Evolutionary conservation across 352 stramenopile genomes (phyloP).

Genomic region (Globisporangium rhizosaccharum): DNA sequence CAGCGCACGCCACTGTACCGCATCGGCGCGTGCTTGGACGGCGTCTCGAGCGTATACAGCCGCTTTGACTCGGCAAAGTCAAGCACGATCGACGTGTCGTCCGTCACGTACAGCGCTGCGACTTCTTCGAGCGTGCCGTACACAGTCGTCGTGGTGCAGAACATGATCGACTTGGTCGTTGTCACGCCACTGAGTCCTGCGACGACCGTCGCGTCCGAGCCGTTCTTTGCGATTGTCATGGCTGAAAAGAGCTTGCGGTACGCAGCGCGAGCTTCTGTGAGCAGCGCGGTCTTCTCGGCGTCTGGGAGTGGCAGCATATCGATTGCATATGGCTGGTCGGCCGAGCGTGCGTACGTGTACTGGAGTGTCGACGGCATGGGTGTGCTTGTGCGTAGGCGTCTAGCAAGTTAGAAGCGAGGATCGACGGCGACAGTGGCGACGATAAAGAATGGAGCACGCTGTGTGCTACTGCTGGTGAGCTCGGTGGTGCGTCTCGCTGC

Average conservation of each 20-base stretch:
- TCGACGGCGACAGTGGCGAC: background rate
- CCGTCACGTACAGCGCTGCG: constrained; percentile 44
- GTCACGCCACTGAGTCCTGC: constrained; percentile 21
- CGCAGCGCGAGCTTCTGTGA: constrained; percentile 19
- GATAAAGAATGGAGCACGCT: background rate
- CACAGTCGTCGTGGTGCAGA: constrained; percentile 50
- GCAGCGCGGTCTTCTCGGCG: constrained; percentile 26
- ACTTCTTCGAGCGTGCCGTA: constrained; percentile 61
- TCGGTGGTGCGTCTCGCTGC: too few relatives aligned
- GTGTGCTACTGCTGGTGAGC: too few relatives aligned
- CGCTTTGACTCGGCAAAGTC: constrained; percentile 41
- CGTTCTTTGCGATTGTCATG: constrained; percentile 25
- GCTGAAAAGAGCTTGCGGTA: constrained; percentile 38
- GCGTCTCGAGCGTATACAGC: constrained; percentile 50
- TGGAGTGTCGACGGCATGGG: constrained; percentile 10
- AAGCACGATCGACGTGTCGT: constrained; percentile 37
- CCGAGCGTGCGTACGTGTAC: constrained; percentile 40
- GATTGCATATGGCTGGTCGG: constrained; percentile 43
- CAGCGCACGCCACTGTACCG: constrained; percentile 44
- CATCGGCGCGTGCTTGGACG: constrained; percentile 34
- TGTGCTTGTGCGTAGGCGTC: background rate
- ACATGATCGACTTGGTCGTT: constrained; percentile 40
- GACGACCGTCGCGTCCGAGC: constrained; percentile 24
- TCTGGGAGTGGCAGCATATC: constrained; percentile 35
- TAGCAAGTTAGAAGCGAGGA: background rate